Conservation (phyloP, 805 yeast species). For the Torulaspora indica region DNA sequence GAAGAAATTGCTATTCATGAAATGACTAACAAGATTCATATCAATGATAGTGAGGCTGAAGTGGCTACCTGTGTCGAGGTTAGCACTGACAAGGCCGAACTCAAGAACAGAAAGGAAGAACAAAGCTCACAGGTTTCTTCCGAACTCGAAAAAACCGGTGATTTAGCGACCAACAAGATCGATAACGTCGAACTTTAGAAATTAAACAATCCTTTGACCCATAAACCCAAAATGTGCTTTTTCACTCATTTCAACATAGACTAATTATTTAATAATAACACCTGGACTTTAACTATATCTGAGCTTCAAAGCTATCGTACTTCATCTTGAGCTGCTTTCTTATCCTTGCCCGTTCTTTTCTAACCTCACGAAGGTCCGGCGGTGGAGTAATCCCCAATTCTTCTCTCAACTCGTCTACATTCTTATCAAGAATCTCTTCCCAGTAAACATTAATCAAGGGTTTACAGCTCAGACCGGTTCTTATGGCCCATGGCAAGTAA, state of each 20-base stretch:
- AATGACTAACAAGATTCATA: constrained; percentile 7
- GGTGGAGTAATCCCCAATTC: constrained; percentile 74
- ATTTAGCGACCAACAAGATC: not conserved
- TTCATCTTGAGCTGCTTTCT: constrained; percentile 27
- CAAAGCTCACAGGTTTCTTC: constrained; percentile 1
- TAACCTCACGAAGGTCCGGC: constrained; percentile 66
- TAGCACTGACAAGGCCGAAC: constrained; percentile 7
- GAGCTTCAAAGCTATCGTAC: constrained; percentile 21
- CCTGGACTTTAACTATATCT: not conserved
- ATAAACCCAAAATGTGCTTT: not conserved
- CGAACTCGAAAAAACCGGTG: not conserved
- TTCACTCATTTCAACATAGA: not conserved
- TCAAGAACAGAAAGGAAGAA: constrained; percentile 6
- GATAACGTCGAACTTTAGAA: not conserved
- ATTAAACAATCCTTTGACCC: not conserved
- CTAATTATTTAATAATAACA: not conserved
- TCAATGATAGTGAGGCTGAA: constrained; percentile 12
- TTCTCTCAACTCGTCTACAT: constrained; percentile 63
- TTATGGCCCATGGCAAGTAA: constrained; percentile 84
- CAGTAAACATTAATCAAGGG: constrained; percentile 85
- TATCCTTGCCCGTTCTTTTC: constrained; percentile 37
- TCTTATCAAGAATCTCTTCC: constrained; percentile 75
- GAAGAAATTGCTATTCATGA: constrained; percentile 22
- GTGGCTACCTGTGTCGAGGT: constrained; percentile 10
- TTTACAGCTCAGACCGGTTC: constrained; percentile 64